Conservation (phyloP, 2,329 filamentous ascomycete genomes). For the Rachicladosporium sp. region DNA sequence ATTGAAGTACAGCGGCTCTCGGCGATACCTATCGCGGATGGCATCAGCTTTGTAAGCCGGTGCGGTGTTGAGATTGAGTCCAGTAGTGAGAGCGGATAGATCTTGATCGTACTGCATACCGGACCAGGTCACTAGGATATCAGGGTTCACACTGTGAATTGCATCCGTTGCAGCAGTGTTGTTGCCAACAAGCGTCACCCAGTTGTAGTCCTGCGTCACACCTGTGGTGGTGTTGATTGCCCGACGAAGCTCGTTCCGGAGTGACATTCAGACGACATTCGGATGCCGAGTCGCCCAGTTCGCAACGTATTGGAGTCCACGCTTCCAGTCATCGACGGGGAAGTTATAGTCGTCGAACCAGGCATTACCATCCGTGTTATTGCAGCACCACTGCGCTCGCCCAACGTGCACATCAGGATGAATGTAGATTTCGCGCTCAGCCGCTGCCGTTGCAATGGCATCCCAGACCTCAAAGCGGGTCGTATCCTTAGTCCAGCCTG, state of each 20-base stretch:
- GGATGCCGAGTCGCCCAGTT: slow-evolving; percentile 13
- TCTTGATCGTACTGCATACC: slow-evolving; percentile 17
- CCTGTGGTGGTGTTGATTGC: slow-evolving; percentile 11
- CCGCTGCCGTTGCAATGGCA: slow-evolving; percentile 11
- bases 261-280: slow-evolving; percentile 16
- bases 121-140: slow-evolving; percentile 14
- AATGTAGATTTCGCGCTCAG: slow-evolving; percentile 40
- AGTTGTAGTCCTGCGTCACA: slow-evolving; percentile 11
- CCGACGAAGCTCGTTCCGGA: slow-evolving; percentile 15
- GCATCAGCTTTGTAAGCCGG: slow-evolving; percentile 30
- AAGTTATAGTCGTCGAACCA: slow-evolving; percentile 38
- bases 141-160: slow-evolving; percentile 13
- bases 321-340: slow-evolving; percentile 13
- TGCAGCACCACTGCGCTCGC: slow-evolving; percentile 47
- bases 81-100: slow-evolving; percentile 19
- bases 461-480: slow-evolving; percentile 29
- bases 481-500: slow-evolving; percentile 26
- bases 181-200: slow-evolving; percentile 15
- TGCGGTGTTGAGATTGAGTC: slow-evolving; percentile 25
- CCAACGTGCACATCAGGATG: slow-evolving; percentile 53
- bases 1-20: slow-evolving; percentile 35
- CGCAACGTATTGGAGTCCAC: slow-evolving; percentile 13
- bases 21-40: slow-evolving; percentile 30
- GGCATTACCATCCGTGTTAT: slow-evolving; percentile 39
- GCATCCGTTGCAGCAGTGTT: slow-evolving; percentile 14